Percentiles rank a stretch among this genome's conserved stretches.
These are phyloP conservation scores for Dipodascus geniculatus DNA, from an alignment of 805 yeast genomes.

Conservation along the genomic window DNA sequence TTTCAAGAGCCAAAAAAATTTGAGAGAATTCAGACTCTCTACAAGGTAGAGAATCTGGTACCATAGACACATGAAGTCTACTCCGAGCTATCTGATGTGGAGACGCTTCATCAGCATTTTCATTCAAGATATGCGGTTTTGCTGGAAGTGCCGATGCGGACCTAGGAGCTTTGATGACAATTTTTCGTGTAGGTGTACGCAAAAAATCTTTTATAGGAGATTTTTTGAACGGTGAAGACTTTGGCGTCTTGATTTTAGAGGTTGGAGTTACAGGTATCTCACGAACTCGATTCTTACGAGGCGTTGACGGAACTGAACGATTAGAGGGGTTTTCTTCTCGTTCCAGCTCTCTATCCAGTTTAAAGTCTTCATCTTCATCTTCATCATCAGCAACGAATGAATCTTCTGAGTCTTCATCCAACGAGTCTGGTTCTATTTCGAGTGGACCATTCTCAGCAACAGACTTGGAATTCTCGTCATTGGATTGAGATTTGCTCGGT, in stretches of 20 bases:
- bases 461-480: background rate
- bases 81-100: constrained; percentile 22
- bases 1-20: constrained; percentile 55
- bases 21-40: constrained; percentile 73
- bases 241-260: background rate
- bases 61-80: constrained; percentile 26
- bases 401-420: background rate
- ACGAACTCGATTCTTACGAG: background rate
- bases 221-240: background rate
- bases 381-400: background rate
- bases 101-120: constrained; percentile 2
- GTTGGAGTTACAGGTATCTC: background rate
- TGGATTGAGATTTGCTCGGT: background rate
- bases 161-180: background rate
- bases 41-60: constrained; percentile 57
- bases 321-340: no score
- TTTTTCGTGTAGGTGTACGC: background rate
- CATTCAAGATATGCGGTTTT: background rate
- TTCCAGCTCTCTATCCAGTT: background rate
- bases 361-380: background rate
- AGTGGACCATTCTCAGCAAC: background rate
- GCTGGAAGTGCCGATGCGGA: background rate
- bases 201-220: background rate
- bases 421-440: background rate
- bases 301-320: background rate